Base-by-base conservation (phyloP, 2,329 filamentous ascomycete species). In the Cytospora mali region DNA sequence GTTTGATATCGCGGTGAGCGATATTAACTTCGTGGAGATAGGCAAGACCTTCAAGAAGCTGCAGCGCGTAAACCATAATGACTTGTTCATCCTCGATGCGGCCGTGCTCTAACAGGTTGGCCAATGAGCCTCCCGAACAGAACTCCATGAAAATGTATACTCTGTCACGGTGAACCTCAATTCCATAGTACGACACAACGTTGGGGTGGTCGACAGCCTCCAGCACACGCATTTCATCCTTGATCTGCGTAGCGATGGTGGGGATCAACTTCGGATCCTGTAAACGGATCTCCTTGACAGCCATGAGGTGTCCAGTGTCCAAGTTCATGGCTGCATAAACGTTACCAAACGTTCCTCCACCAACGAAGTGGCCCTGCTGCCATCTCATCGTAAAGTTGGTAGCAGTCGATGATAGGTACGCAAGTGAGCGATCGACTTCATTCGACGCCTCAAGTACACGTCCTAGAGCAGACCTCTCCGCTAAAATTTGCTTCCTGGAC, bases 101-200 rank as follows among this genome's bases (percentile, higher is more conserved):
- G 14, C 95, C 95, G 72, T 99, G 94, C 75, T 99, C 95, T 49
- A 99, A 81, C 58, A 99, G 80, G 56, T 86, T 90, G 49, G 95
- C 93, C 55, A 99, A 82, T 18, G 94, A 98, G 23, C 95, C 95
- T 57, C 95, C 94, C 5, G 93, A 96, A 75, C 95, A 99, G 76
- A 96, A 98, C 76, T 99, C 95, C 95, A 99, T 99, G 75, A 99
- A 99, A 69, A 99, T 97, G 76, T 98, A 99, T n/a, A 99, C 95
- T 73, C 97, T 95, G 81, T 99, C 95, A 66, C 95, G 87, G 76
- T 99, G 95, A 3, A 97, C 95, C 75, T 99, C 95, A 71, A 99
- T 98, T 63, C 95, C 95, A 72, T 95, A 95, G 77, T 99, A 99
- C 11, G 93, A 94, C 25, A 99, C 96, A 65, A 99, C 92, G 73